Base-by-base conservation (phyloP, 148 eudicot species). In the Euryodendron excelsum region DNA sequence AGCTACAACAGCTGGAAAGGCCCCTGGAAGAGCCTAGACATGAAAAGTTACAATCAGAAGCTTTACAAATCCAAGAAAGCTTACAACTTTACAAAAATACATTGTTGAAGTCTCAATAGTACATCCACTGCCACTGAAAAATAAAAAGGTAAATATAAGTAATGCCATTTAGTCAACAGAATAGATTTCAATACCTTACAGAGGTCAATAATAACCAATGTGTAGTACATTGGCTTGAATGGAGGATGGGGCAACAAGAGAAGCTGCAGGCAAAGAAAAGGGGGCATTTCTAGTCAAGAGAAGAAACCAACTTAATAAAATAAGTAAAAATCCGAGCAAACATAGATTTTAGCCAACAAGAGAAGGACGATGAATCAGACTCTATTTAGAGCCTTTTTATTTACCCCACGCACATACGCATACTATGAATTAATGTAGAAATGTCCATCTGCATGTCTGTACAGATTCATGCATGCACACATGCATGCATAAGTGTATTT, bases 1-100 rank as follows among this genome's bases (percentile, higher is more conserved):
- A 52, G 99, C 99, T 79, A 96, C 95, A 77, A 96, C 99, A 68
- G 95, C 94, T 10, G 99, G 99, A 81, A 96, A 96, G 67, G 99
- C 99, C 80, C 99, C 99, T 75, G 99, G 99, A 80, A 96, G 98
- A 85, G 99, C 97, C 98, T 94, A 77, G 37, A 23, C 77, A 82
- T 76, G 69, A 56, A 69, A 75, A 25, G 44, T 27, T 50, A 21
- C 36, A 61, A 39, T 78, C 65, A 86, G 83, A 62, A 74, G 34
- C 52, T 68, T 4, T 70, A 2, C 20, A 59, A 21, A 55, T 69
- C 44, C 59, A 72, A n/a, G n/a, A 78, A 31, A 69, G 9, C 25
- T 67, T 28, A 20, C 23, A 3, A 53, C 36, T 14, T 11, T 21
- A 25, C 47, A 79, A 62, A 48, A 36, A 30, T 21, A 25, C 37